These are phyloP conservation scores for Nepenthes mirabilis DNA, from an alignment of 148 eudicot species.

Conservation along the genomic window DNA sequence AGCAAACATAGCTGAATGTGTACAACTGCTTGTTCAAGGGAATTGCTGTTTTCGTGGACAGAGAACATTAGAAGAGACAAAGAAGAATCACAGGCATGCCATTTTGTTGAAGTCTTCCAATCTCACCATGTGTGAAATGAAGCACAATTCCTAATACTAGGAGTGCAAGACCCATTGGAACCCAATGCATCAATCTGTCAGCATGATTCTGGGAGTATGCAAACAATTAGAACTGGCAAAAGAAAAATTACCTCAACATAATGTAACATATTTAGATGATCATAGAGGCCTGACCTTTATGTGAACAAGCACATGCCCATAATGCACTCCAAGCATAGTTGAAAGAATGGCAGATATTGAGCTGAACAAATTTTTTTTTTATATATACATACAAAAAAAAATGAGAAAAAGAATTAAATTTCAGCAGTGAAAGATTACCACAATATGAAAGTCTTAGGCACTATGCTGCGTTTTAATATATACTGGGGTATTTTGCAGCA, in stretches of 20 bases:
- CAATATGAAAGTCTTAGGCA: too few relatives aligned
- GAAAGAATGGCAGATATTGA: slow-evolving; percentile 82
- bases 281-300: slow-evolving; percentile 36
- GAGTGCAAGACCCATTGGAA: slow-evolving; percentile 45
- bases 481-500: too few relatives aligned
- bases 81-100: not conserved
- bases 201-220: slow-evolving; percentile 41
- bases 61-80: not conserved
- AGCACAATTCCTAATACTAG: slow-evolving; percentile 47
- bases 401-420: too few relatives aligned
- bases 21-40: slow-evolving; percentile 86
- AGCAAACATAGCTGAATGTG: slow-evolving; percentile 77
- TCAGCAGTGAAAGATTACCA: too few relatives aligned
- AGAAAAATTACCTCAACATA: not conserved
- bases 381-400: not conserved
- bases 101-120: not conserved
- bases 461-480: too few relatives aligned
- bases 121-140: slow-evolving; percentile 65
- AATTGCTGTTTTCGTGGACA: slow-evolving; percentile 42
- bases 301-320: slow-evolving; percentile 77
- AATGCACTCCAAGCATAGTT: slow-evolving; percentile 68
- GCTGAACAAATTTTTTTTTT: slow-evolving; percentile 20
- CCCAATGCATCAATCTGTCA: slow-evolving; percentile 67
- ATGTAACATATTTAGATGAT: slow-evolving; percentile 1
- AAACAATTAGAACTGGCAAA: slow-evolving; percentile 2